Evolutionary conservation across 2,329 filamentous ascomycete species (phyloP).

Genomic region (Epichloe typhina): DNA sequence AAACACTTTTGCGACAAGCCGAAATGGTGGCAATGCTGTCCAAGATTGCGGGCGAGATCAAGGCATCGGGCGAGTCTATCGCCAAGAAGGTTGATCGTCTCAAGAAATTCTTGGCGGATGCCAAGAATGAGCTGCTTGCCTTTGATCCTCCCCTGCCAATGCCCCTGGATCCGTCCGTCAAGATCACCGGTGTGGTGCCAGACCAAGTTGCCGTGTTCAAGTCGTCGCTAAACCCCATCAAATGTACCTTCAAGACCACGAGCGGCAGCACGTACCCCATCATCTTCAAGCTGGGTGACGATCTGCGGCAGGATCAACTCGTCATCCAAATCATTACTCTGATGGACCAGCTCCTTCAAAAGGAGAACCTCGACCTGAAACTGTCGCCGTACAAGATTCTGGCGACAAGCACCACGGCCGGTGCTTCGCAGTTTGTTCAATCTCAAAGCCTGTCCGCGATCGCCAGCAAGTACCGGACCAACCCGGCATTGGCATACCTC

Average conservation of each 20-base stretch:
- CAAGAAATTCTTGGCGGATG: slow-evolving; percentile 73
- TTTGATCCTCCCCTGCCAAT: slow-evolving; percentile 82
- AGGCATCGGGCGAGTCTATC: slow-evolving; percentile 64
- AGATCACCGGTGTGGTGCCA: slow-evolving; percentile 65
- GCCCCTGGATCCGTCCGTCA: slow-evolving; percentile 73
- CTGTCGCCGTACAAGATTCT: slow-evolving; percentile 93
- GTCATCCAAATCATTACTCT: slow-evolving; percentile 95
- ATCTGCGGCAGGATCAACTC: slow-evolving; percentile 89
- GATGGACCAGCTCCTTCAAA: slow-evolving; percentile 90
- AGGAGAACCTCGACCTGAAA: slow-evolving; percentile 92
- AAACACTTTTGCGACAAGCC: slow-evolving; percentile 69
- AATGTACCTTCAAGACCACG: slow-evolving; percentile 76
- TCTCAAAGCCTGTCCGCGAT: slow-evolving; percentile 76
- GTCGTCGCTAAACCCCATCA: slow-evolving; percentile 82
- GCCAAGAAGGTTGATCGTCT: slow-evolving; percentile 70
- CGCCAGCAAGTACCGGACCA: slow-evolving; percentile 64
- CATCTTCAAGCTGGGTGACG: slow-evolving; percentile 95
- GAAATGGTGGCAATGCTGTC: slow-evolving; percentile 79
- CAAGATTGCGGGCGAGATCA: slow-evolving; percentile 80
- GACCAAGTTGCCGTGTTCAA: slow-evolving; percentile 91
- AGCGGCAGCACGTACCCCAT: slow-evolving; percentile 72
- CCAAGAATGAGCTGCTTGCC: slow-evolving; percentile 72
- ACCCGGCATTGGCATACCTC: slow-evolving; percentile 68
- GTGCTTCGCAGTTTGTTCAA: slow-evolving; percentile 86
- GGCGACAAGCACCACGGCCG: slow-evolving; percentile 78